phyloP scores from a whole-genome alignment of 2,329 filamentous ascomycete species.

The Xylariaceae sp. region DNA sequence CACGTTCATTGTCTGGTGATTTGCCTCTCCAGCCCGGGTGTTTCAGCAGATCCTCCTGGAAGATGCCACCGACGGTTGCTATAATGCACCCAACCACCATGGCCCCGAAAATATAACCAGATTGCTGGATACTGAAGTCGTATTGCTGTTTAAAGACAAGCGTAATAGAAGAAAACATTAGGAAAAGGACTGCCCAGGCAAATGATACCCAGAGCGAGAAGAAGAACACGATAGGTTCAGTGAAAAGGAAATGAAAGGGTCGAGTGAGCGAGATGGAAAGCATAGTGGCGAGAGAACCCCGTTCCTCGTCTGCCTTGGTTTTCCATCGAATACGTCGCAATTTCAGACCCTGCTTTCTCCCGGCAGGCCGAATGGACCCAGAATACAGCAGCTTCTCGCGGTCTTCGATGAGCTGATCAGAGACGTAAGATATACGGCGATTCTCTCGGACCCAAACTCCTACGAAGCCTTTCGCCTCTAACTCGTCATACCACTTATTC shows the following conservation, averaged over 20 bases:
- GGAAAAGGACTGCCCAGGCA: constrained; percentile 82
- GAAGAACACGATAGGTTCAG: constrained; percentile 75
- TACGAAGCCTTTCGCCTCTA: constrained; percentile 61
- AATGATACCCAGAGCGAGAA: constrained; percentile 90
- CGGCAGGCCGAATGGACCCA: neutral
- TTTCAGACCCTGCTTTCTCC: neutral
- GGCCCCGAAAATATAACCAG: constrained; percentile 68
- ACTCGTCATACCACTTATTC: constrained; percentile 73
- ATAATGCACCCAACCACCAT: constrained; percentile 64
- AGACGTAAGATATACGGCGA: neutral
- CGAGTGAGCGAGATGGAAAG: constrained; percentile 69
- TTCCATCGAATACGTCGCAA: constrained; percentile 69
- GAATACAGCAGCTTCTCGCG: constrained; percentile 17
- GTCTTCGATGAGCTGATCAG: neutral
- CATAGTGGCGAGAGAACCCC: constrained; percentile 63
- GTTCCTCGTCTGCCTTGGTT: constrained; percentile 73
- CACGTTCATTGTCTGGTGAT: constrained; percentile 26
- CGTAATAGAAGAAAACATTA: constrained; percentile 77
- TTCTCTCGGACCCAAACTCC: constrained; percentile 40
- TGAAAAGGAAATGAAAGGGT: constrained; percentile 72
- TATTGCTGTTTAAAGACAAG: constrained; percentile 69
- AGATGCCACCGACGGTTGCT: constrained; percentile 65
- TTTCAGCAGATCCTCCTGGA: constrained; percentile 64
- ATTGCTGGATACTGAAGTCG: constrained; percentile 62
- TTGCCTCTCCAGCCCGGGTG: constrained; percentile 38